Percentiles rank a stretch among this genome's conserved stretches.
Evolutionary conservation across 2,329 filamentous ascomycete species (phyloP).

Genomic region (Pseudogymnoascus pannorum): DNA sequence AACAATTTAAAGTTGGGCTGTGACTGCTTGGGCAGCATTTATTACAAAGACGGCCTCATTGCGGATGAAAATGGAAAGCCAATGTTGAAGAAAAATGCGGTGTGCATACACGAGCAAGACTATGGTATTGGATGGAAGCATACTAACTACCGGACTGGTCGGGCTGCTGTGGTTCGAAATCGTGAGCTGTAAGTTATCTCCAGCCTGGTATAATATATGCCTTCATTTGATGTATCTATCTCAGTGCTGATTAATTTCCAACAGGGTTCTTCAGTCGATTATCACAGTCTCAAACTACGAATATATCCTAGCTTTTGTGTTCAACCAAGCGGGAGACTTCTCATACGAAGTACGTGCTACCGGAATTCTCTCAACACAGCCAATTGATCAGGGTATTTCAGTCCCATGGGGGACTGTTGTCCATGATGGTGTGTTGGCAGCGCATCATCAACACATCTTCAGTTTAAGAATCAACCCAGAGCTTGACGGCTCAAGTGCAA

Average conservation of each 20-base stretch:
- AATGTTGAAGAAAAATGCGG: conserved; percentile 53
- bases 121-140: conserved; percentile 62
- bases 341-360: conserved; percentile 62
- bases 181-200: conserved; percentile 41
- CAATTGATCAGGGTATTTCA: conserved; percentile 56
- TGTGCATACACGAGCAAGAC: conserved; percentile 66
- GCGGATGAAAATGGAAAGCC: conserved; percentile 52
- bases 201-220: too few species aligned
- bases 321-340: conserved; percentile 63
- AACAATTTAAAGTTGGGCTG: conserved; percentile 60
- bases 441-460: conserved; percentile 72
- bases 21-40: conserved; percentile 59
- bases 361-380: conserved; percentile 61
- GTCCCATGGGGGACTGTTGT: conserved; percentile 63
- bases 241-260: too few species aligned
- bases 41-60: conserved; percentile 51
- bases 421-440: conserved; percentile 60
- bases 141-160: conserved; percentile 58
- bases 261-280: conserved; percentile 55
- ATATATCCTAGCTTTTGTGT: conserved; percentile 64
- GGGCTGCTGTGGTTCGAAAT: conserved; percentile 55
- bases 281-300: conserved; percentile 67
- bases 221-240: too few species aligned
- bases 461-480: conserved; percentile 57
- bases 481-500: conserved; percentile 46